These are phyloP conservation scores for Coemansia sp. DNA, from an alignment of 371 early-diverging fungal genomes.

Conservation along the genomic window DNA sequence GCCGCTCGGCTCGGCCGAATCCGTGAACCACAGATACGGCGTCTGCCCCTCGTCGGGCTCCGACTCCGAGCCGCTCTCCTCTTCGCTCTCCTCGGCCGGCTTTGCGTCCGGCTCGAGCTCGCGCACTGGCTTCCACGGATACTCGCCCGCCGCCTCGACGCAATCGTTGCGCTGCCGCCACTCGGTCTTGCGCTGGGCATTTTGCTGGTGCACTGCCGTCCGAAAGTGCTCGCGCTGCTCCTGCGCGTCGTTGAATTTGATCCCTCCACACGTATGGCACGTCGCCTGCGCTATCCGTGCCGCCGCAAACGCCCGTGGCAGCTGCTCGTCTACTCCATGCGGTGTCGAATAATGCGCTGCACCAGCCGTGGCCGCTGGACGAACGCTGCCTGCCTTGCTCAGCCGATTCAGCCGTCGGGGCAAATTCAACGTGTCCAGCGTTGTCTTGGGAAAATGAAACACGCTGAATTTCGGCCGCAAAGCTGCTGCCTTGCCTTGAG, in stretches of 20 bases:
- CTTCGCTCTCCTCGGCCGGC: not conserved
- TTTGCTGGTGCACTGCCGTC: slow-evolving; percentile 23
- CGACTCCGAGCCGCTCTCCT: not conserved
- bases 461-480: slow-evolving; percentile 3
- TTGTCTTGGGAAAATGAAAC: not conserved
- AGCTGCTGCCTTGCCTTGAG: not conserved
- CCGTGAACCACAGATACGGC: slow-evolving; percentile 36
- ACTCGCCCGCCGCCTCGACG: not conserved
- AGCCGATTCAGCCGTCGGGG: not conserved
- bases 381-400: not conserved
- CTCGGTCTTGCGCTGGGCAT: slow-evolving; percentile 27
- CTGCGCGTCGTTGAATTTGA: slow-evolving; percentile 22
- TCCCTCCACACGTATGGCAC: slow-evolving; percentile 45
- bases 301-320: slow-evolving; percentile 10
- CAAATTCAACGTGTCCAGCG: not conserved
- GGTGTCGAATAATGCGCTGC: slow-evolving; percentile 10
- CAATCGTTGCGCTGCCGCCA: slow-evolving; percentile 10
- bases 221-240: slow-evolving; percentile 47
- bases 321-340: not conserved
- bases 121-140: slow-evolving; percentile 26
- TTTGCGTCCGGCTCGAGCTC: not conserved
- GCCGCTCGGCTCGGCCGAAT: not conserved
- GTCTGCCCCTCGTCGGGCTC: not conserved
- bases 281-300: slow-evolving; percentile 23
- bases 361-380: not conserved